These are phyloP conservation scores for Fibroporia radiculosa DNA, from an alignment of 768 basidiomycete genomes.

Conservation along the genomic window DNA sequence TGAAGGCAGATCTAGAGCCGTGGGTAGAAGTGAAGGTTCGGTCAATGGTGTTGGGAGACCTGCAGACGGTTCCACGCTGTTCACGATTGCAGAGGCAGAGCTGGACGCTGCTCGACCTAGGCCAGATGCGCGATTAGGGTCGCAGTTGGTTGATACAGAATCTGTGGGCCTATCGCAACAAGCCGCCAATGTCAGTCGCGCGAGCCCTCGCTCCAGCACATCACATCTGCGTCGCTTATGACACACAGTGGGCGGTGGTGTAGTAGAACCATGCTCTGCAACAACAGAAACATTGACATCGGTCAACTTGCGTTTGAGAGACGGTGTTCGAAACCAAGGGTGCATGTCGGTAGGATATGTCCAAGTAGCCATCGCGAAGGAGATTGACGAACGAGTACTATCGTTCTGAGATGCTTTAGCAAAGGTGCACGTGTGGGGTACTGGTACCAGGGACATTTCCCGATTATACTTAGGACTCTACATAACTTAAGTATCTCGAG, in stretches of 20 bases:
- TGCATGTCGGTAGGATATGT: slow-evolving; percentile 27
- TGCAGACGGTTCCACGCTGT: slow-evolving; percentile 4
- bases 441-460: no score
- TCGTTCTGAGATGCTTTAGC: no score
- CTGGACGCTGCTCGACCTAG: background rate
- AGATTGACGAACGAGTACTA: no score
- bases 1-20: background rate
- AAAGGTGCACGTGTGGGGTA: no score
- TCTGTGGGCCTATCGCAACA: no score
- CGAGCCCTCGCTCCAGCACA: slow-evolving; percentile 49
- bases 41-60: background rate
- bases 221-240: slow-evolving; percentile 39
- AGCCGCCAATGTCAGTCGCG: slow-evolving; percentile 35
- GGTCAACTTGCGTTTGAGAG: slow-evolving; percentile 32
- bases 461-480: no score
- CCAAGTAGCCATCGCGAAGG: slow-evolving; percentile 28
- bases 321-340: slow-evolving; percentile 36
- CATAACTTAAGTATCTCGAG: no score
- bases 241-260: slow-evolving; percentile 14
- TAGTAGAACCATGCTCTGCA: slow-evolving; percentile 5
- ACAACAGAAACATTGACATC: slow-evolving; percentile 14
- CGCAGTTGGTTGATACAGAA: background rate
- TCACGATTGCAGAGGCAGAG: background rate
- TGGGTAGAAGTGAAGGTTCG: no score
- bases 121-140: background rate